Evolutionary conservation across 495 filamentous ascomycete species (phyloP).

Genomic region (Pyrenopolyporus hunteri): DNA sequence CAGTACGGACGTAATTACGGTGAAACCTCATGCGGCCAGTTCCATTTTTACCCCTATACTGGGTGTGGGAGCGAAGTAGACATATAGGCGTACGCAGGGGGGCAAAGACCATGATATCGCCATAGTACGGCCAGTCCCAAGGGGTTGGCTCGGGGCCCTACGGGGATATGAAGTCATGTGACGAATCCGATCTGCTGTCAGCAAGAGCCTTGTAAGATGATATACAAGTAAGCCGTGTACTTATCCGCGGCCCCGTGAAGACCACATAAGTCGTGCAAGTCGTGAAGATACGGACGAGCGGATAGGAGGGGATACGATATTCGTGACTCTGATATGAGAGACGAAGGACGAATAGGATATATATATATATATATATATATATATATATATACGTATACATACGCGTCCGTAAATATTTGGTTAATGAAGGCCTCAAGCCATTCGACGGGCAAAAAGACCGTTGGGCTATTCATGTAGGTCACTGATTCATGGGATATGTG

Average conservation of each 20-base stretch:
- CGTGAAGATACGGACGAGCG: background rate
- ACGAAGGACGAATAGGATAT: background rate
- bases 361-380: background rate
- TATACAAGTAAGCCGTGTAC: slow-evolving; percentile 12
- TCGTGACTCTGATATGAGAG: background rate
- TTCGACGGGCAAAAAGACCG: slow-evolving; percentile 4
- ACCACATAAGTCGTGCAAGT: background rate
- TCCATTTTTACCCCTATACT: too few relatives aligned
- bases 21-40: too few relatives aligned
- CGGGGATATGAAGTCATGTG: slow-evolving; percentile 22
- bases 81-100: too few relatives aligned
- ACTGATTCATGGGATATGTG: slow-evolving; percentile 8
- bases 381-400: too few relatives aligned
- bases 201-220: slow-evolving; percentile 7
- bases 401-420: background rate
- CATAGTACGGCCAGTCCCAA: too few relatives aligned
- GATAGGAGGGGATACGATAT: background rate
- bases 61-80: too few relatives aligned
- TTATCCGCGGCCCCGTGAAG: slow-evolving; percentile 4
- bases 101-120: too few relatives aligned
- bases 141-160: background rate
- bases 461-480: slow-evolving; percentile 9
- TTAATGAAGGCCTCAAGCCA: background rate
- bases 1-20: too few relatives aligned
- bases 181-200: slow-evolving; percentile 27